Conservation (phyloP, 1,284 basidiomycete genomes). For the Malassezia obtusa region DNA sequence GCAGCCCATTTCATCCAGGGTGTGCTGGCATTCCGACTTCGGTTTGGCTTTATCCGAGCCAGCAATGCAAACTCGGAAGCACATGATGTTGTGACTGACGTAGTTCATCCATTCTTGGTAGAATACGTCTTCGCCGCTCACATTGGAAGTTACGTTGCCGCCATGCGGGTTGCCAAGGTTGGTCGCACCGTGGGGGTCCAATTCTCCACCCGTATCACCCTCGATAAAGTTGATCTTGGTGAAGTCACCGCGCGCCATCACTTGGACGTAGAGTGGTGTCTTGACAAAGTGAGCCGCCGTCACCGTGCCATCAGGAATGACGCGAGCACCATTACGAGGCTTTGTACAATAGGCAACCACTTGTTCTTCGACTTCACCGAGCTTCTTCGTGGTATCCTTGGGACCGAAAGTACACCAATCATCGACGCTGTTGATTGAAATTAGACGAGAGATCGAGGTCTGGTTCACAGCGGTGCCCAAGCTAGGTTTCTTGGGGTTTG, state of each 20-base stretch:
- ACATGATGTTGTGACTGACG: slow-evolving; percentile 36
- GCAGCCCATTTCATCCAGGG: slow-evolving; percentile 46
- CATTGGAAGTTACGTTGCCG: slow-evolving; percentile 54
- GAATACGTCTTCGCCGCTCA: slow-evolving; percentile 51
- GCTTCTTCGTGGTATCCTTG: slow-evolving; percentile 50
- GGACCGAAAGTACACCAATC: slow-evolving; percentile 48
- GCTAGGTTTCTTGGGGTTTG: slow-evolving; percentile 33
- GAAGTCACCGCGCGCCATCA: slow-evolving; percentile 50
- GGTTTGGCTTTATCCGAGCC: slow-evolving; percentile 32
- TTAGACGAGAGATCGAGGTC: slow-evolving; percentile 37
- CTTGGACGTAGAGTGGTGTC: slow-evolving; percentile 50
- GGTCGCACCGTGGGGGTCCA: slow-evolving; percentile 47
- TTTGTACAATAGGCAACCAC: slow-evolving; percentile 68
- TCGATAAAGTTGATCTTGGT: slow-evolving; percentile 38
- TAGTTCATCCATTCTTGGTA: slow-evolving; percentile 54
- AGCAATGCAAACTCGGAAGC: slow-evolving; percentile 47
- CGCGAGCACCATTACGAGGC: slow-evolving; percentile 46
- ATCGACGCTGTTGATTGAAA: slow-evolving; percentile 41
- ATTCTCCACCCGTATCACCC: slow-evolving; percentile 42
- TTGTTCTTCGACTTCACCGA: slow-evolving; percentile 60
- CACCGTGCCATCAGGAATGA: slow-evolving; percentile 46
- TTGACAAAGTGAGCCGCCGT: slow-evolving; percentile 46
- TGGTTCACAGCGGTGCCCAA: slow-evolving; percentile 45
- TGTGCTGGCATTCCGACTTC: slow-evolving; percentile 40
- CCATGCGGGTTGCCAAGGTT: slow-evolving; percentile 53